A percentile compares a stretch with the other conserved stretches of the same genome.
Evolutionary conservation across 805 yeast genomes (phyloP).

Genomic region (Wickerhamiella cacticola): DNA sequence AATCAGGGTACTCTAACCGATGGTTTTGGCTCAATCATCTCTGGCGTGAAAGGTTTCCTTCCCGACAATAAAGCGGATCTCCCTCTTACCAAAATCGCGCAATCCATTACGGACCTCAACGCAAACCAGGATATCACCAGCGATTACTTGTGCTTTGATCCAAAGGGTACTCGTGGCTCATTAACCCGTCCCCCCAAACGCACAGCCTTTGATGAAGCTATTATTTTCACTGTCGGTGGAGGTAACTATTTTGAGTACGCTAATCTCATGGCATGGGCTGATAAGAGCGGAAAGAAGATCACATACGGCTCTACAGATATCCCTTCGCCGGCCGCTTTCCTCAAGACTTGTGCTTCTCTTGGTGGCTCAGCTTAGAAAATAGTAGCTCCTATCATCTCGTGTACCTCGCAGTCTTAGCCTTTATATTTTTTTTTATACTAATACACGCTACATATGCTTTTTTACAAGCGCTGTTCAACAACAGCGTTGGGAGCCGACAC

Average conservation of each 20-base stretch:
- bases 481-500: constrained; percentile 32
- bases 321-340: constrained; percentile 25
- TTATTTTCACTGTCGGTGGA: constrained; percentile 93
- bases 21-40: constrained; percentile 79
- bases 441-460: background rate
- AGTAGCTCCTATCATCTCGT: background rate
- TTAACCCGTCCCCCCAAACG: constrained; percentile 82
- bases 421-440: too few species aligned
- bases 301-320: constrained; percentile 74
- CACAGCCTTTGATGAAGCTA: constrained; percentile 63
- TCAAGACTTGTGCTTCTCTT: constrained; percentile 27
- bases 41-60: constrained; percentile 73
- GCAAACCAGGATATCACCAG: constrained; percentile 32
- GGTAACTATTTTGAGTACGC: constrained; percentile 92
- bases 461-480: background rate
- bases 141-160: constrained; percentile 83
- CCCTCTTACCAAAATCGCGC: constrained; percentile 83
- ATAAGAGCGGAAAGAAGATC: constrained; percentile 40
- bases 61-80: constrained; percentile 75
- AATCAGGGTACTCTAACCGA: constrained; percentile 71
- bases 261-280: constrained; percentile 81
- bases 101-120: constrained; percentile 87
- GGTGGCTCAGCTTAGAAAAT: constrained; percentile 18
- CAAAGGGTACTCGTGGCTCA: constrained; percentile 74
- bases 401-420: too few species aligned